phyloP scores from a whole-genome alignment of 331 rosid species.

The Saraca asoca region DNA sequence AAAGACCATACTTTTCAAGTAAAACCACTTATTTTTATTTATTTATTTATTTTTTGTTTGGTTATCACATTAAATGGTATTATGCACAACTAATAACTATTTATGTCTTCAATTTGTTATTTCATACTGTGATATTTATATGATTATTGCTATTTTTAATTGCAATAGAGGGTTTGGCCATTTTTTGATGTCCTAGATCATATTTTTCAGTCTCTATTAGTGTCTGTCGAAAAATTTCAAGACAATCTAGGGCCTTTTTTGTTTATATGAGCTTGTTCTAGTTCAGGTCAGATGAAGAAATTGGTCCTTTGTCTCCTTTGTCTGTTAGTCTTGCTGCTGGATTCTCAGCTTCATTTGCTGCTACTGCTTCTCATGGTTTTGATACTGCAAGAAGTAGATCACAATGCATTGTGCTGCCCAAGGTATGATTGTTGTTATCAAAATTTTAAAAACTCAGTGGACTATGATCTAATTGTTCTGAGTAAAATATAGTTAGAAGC shows the following conservation, averaged over 20 bases:
- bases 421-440: slow-evolving; percentile 49
- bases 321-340: slow-evolving; percentile 81
- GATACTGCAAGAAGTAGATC: slow-evolving; percentile 85
- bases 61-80: slow-evolving; percentile 4
- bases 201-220: slow-evolving; percentile 23
- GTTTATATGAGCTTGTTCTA: slow-evolving; percentile 39
- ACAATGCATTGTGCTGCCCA: slow-evolving; percentile 73
- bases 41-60: too few relatives aligned
- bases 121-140: slow-evolving; percentile 4
- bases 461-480: neutral
- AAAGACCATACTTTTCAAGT: too few relatives aligned
- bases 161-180: neutral
- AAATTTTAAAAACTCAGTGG: slow-evolving; percentile 23
- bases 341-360: slow-evolving; percentile 84
- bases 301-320: slow-evolving; percentile 74
- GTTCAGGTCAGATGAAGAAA: slow-evolving; percentile 69
- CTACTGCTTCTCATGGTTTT: slow-evolving; percentile 92
- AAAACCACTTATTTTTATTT: too few relatives aligned
- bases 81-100: slow-evolving; percentile 9
- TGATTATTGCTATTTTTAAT: slow-evolving; percentile 21
- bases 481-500: too few relatives aligned
- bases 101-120: slow-evolving; percentile 14
- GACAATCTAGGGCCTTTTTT: neutral
- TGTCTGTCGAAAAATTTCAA: slow-evolving; percentile 12
- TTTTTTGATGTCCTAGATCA: slow-evolving; percentile 13